Evolutionary conservation across 2,329 filamentous ascomycete species (phyloP), one percentile per base, ranked within the genome.

Genomic region (Teratosphaeria destructans): DNA sequence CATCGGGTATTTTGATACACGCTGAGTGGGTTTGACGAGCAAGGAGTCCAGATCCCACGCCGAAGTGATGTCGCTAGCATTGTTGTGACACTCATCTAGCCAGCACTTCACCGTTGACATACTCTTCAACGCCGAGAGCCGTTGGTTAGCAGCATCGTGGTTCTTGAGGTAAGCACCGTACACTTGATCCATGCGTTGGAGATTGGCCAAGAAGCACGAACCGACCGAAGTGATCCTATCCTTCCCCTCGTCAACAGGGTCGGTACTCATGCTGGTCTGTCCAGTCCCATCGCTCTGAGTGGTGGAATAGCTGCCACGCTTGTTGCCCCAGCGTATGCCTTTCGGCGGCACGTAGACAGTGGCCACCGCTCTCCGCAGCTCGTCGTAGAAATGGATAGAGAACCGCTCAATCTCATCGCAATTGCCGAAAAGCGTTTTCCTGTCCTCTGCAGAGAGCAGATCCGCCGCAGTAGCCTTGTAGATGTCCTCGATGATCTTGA

Each of bases 401-500:
- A 99, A 96, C 34, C 84, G 82, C 62, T 95, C 90, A 59, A 99
- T 86, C 67, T 96, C 88, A 67, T 94, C 89, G 3, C 89, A 92
- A 70, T 99, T 99, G 63, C 90, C 87, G 73, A 99, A 99, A 16
- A 99, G 84, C 12, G 89, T 81, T 71, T 92, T 95, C 67, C 95
- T 86, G 63, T 95, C 95, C 64, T 93, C 89, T 52, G 83, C 78
- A 52, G 88, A 89, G 32, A 96, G 82, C 63, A 90, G 85, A 8
- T 90, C 85, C 59, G 68, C 71, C 55, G 65, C 68, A 0, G 94
- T 97, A 52, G 90, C 91, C 74, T 95, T 95, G 79, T 97, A 99
- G 58, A 99, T 97, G 70, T 97, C 92, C 69, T 95, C 90, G 2
- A 96, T 88, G 57, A 99, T 93, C 72, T 92, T 96, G 90, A 99